Base-by-base conservation (phyloP, 179 eudicot genomes). In the Silene coronaria region DNA sequence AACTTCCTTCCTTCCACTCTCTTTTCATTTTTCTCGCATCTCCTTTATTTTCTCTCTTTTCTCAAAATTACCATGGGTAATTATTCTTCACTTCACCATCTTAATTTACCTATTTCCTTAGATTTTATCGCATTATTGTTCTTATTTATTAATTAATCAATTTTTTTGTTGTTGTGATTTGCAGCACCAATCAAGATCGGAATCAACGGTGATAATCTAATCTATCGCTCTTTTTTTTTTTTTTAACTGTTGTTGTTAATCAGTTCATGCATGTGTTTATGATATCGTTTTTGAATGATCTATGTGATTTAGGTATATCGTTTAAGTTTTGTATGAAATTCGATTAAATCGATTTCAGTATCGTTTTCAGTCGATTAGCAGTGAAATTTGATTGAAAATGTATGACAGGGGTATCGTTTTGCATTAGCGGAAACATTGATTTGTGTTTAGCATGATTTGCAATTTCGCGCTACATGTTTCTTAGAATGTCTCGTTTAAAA, bases 181-280 rank as follows among this genome's bases (percentile, higher is more conserved):
- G 28, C 64, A 60, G 64, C 64, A 60, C 64, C 64, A 22, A 60
- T 60, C 64, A 60, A 60, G 28, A 60, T 60, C 64, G 64, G 64
- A 60, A 60, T 60, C 64, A 60, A 60, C 11, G 64, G 64, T 60
- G 28, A 21, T 22, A 21, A 60, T 60, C 64, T 60, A 60, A 60
- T 60, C 64, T 60, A 22, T 60, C 12, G 4, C 0, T 22, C 27
- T 22, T 23, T 2, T 21, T 60, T 22, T 58, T 58, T 17, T 53
- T 53, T 5, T 19, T 51, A 51, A 51, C 17, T 53, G 19, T 7
- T 53, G 21, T 17, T 53, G 0, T 14, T 53, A 3, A 14, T 53
- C 8, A 17, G 58, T 53, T 42, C 2, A 42, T 9, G 21, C 58
- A 53, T 53, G 21, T 53, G 7, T 0, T 53, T 53, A 17, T 17